Evolutionary conservation across 805 yeast species (phyloP).

Genomic region (Pichia deserticola): DNA sequence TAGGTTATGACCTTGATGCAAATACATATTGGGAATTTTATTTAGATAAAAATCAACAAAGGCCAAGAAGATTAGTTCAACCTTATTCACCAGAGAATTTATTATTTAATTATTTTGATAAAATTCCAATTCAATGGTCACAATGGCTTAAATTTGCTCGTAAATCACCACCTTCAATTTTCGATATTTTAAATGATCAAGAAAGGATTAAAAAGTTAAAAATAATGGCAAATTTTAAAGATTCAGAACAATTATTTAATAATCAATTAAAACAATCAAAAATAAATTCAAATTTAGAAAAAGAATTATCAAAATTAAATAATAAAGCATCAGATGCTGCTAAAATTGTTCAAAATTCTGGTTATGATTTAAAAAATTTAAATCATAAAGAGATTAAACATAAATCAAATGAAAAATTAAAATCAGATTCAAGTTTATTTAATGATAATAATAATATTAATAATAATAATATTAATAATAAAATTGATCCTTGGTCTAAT

Average conservation of each 20-base stretch:
- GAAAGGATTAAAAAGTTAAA: constrained; percentile 47
- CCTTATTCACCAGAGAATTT: constrained; percentile 42
- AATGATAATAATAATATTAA: no score
- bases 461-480: background rate
- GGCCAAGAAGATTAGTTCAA: constrained; percentile 58
- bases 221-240: constrained; percentile 40
- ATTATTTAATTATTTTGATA: constrained; percentile 50
- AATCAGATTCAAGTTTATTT: background rate
- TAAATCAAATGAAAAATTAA: background rate
- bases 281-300: constrained; percentile 17
- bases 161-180: constrained; percentile 48
- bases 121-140: constrained; percentile 66
- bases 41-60: constrained; percentile 31
- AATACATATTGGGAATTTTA: constrained; percentile 82
- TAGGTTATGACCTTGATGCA: constrained; percentile 75
- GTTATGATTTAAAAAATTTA: background rate
- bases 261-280: constrained; percentile 13
- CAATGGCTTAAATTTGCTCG: constrained; percentile 74
- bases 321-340: constrained; percentile 7
- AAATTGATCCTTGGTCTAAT: constrained; percentile 7
- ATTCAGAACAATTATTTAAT: constrained; percentile 31
- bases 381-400: constrained; percentile 1
- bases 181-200: constrained; percentile 55
- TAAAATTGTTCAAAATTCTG: background rate
- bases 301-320: constrained; percentile 14